Percentiles rank a stretch among this genome's conserved stretches.
phyloP scores from a whole-genome alignment of 352 stramenopile species.

The Phytophthora multivora region DNA sequence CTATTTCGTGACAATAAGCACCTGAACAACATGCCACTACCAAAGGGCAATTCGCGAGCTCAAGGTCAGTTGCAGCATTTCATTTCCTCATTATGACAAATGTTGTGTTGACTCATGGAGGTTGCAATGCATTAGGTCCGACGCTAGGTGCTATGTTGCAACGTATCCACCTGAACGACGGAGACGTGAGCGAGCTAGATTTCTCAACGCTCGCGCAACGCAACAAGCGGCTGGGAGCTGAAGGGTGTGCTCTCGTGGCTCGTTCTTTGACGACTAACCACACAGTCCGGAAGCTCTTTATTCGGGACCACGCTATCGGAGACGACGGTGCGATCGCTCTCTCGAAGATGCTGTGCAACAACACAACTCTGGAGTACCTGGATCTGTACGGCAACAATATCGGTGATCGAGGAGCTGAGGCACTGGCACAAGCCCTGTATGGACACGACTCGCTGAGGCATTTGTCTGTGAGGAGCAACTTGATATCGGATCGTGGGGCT shows the following conservation, averaged over 20 bases:
- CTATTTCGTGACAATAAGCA: constrained; percentile 3
- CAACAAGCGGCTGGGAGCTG: constrained; percentile 59
- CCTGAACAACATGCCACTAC: constrained; percentile 9
- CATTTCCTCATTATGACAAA: background rate
- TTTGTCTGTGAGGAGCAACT: constrained; percentile 63
- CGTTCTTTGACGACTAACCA: constrained; percentile 66
- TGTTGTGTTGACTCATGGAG: constrained; percentile 2
- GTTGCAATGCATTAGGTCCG: constrained; percentile 33
- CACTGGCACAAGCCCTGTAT: constrained; percentile 70
- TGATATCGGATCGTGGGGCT: constrained; percentile 62
- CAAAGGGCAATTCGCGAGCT: constrained; percentile 5
- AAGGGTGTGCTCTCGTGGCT: constrained; percentile 64
- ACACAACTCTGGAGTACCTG: constrained; percentile 69
- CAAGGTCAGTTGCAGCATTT: constrained; percentile 20
- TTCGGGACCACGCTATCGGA: constrained; percentile 73
- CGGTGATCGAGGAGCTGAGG: constrained; percentile 58
- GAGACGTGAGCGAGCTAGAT: constrained; percentile 67
- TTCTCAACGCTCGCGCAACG: constrained; percentile 63
- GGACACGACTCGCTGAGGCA: constrained; percentile 71
- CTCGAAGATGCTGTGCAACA: constrained; percentile 73
- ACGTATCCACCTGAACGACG: constrained; percentile 62
- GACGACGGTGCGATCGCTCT: constrained; percentile 66
- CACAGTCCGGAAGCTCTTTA: constrained; percentile 65
- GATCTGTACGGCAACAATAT: constrained; percentile 77
- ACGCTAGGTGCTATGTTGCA: constrained; percentile 64